Evolutionary conservation across 495 filamentous ascomycete genomes (phyloP), one percentile per base, ranked within the genome.

Genomic region (Daldinia bambusicola): DNA sequence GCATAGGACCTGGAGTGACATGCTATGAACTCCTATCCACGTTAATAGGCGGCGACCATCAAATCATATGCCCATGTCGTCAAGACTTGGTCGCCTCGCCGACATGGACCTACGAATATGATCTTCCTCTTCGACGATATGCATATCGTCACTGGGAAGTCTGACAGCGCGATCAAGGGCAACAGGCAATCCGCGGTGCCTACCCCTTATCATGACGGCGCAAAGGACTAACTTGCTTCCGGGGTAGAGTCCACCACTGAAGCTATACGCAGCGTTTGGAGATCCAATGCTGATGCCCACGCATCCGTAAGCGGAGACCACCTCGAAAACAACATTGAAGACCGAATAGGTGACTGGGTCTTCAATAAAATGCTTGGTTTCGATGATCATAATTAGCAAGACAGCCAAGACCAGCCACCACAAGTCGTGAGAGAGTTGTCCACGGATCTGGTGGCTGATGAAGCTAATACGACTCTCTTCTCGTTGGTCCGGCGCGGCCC

Each of bases 301-400:
- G 73, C 90, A 92, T n/a, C 91, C 92, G 73, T 97, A 96, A 0
- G 87, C 93, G 12, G 87, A 90, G 1, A 96, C 91, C 20, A 92
- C 88, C 71, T 97, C 94, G 75, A 97, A 97, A 32, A 93, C 83
- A 63, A 96, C 86, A 72, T 95, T 95, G 79, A 96, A 96, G 16
- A 93, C 89, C 55, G 88, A 90, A 80, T 88, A 95, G 1, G 84
- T 84, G 16, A 90, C 82, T 0, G 93, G 93, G 59, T 93, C 84
- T 22, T 77, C 73, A 9, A 85, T 82, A 77, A 90, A 93, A 67
- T 91, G 84, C 55, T 80, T 79, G 2, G 88, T 87, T 74, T 96
- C 93, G 61, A 91, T 89, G 67, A 90, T 90, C 53, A 88, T 83
- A 73, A 97, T 93, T 64, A 93, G 82, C 20, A 93, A 80, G n/a